Conservation (phyloP, 805 yeast genomes). For the Ogataea saltuana region DNA sequence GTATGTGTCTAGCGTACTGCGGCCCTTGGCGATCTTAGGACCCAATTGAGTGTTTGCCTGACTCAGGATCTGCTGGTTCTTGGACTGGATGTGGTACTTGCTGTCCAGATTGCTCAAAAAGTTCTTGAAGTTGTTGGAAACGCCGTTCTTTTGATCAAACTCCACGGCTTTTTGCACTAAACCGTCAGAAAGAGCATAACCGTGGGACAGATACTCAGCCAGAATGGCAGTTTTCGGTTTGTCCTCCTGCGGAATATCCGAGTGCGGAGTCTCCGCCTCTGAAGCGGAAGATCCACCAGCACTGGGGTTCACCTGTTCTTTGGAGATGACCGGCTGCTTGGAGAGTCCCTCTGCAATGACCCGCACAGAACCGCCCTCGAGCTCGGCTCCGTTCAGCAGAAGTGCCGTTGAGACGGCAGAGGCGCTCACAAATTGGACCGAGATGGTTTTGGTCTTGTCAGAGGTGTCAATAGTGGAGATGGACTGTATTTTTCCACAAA, state of each 20-base stretch:
- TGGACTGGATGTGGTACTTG: constrained; percentile 61
- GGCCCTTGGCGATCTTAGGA: constrained; percentile 40
- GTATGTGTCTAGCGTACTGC: constrained; percentile 43
- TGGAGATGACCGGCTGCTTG: constrained; percentile 26
- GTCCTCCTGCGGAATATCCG: constrained; percentile 68
- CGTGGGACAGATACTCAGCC: constrained; percentile 76
- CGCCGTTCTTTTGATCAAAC: constrained; percentile 65
- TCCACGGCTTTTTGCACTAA: constrained; percentile 60
- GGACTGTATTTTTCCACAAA: constrained; percentile 60
- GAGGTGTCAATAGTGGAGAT: constrained; percentile 35
- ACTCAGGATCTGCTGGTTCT: constrained; percentile 38
- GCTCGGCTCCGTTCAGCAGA: constrained; percentile 70
- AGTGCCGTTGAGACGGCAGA: constrained; percentile 72
- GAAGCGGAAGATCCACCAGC: constrained; percentile 4
- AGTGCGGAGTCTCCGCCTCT: constrained; percentile 24
- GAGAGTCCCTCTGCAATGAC: constrained; percentile 40
- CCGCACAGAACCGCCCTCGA: constrained; percentile 56
- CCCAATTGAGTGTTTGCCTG: constrained; percentile 44
- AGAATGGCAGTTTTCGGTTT: constrained; percentile 75
- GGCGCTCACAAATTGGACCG: constrained; percentile 54
- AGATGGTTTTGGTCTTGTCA: constrained; percentile 40
- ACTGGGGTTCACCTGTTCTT: neutral
- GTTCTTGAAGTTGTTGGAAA: constrained; percentile 53
- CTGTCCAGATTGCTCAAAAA: constrained; percentile 57
- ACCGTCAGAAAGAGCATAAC: constrained; percentile 65